These are phyloP conservation scores for Ganoderma leucocontextum DNA, from an alignment of 1,284 basidiomycete species.

Conservation along the genomic window DNA sequence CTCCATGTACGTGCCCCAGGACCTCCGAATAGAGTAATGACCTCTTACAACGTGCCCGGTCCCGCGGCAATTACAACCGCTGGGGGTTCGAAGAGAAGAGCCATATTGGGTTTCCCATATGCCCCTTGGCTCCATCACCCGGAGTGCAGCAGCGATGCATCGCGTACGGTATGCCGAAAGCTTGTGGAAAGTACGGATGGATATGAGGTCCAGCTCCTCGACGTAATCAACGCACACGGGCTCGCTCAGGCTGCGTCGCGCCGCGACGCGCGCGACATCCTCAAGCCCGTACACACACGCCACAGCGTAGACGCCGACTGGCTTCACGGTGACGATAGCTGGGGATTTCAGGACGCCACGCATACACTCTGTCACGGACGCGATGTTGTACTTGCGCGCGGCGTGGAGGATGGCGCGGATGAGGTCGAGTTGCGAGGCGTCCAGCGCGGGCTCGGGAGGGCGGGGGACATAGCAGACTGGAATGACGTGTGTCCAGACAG, in stretches of 20 bases:
- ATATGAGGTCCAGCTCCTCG: constrained; percentile 11
- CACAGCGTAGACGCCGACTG: constrained; percentile 15
- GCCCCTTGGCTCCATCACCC: no score
- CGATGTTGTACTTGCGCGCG: constrained; percentile 46
- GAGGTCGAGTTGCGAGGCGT: constrained; percentile 19
- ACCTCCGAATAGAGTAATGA: not conserved
- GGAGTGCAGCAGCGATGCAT: not conserved
- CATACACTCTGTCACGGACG: constrained; percentile 21
- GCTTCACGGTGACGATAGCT: constrained; percentile 8
- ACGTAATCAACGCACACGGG: not conserved
- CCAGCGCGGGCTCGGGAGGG: constrained; percentile 16
- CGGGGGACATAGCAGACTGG: constrained; percentile 7
- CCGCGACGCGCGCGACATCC: constrained; percentile 18
- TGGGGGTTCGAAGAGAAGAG: not conserved
- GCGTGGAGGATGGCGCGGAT: constrained; percentile 39
- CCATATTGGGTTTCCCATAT: not conserved
- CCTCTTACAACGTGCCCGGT: not conserved
- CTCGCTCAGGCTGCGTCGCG: constrained; percentile 8
- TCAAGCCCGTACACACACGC: constrained; percentile 12
- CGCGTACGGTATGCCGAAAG: constrained; percentile 13
- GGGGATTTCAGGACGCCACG: constrained; percentile 27
- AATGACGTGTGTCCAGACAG: constrained; percentile 13
- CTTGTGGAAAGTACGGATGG: constrained; percentile 10
- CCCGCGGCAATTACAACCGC: no score
- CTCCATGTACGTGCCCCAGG: not conserved